phyloP scores from a whole-genome alignment of 306 rosid genomes.

The Senna tora region DNA sequence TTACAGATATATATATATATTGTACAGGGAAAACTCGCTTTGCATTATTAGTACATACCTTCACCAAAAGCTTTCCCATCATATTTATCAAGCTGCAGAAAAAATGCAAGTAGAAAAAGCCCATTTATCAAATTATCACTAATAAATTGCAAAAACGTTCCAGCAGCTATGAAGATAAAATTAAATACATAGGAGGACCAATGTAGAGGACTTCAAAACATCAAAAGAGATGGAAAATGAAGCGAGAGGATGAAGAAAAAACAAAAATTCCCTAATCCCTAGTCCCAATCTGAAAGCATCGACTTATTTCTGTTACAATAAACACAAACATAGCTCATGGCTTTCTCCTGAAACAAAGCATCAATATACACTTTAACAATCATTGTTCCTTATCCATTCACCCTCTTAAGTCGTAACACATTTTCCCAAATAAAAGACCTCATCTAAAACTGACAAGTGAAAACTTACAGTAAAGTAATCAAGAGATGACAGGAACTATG shows the following conservation, averaged over 20 bases:
- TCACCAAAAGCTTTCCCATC: conserved; percentile 85
- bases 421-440: no score
- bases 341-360: conserved; percentile 3
- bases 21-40: no score
- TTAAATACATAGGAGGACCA: conserved; percentile 8
- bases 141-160: not conserved
- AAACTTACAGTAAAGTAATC: not conserved
- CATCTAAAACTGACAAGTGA: not conserved
- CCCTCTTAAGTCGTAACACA: not conserved
- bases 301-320: conserved; percentile 19
- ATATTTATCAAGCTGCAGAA: conserved; percentile 78
- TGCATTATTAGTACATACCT: conserved; percentile 59
- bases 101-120: conserved; percentile 34
- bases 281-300: no score
- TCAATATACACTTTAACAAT: not conserved
- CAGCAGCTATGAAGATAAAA: not conserved
- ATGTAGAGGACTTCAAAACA: not conserved
- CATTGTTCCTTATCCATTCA: not conserved
- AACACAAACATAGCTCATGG: not conserved
- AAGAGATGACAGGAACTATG: not conserved
- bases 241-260: not conserved
- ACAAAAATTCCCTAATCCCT: not conserved
- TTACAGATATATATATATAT: no score
- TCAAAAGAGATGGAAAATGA: not conserved
- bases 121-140: conserved; percentile 10